Percentiles rank a stretch among this genome's conserved stretches.
These are phyloP conservation scores for Spergularia bocconei DNA, from an alignment of 148 eudicot species.

Conservation along the genomic window DNA sequence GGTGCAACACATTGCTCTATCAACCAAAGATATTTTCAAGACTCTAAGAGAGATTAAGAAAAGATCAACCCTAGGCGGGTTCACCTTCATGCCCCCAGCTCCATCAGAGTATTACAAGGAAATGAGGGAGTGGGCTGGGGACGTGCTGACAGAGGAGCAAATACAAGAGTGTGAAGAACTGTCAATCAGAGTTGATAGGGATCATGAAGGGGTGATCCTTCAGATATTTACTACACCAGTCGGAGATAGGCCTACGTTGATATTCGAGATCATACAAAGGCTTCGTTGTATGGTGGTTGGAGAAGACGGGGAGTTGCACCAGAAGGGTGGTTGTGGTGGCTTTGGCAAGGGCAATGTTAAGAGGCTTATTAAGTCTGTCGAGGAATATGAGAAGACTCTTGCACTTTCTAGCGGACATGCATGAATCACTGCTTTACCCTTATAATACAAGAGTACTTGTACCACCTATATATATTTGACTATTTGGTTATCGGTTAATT, in stretches of 20 bases:
- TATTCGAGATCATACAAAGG: conserved; percentile 86
- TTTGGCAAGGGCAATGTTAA: conserved; percentile 88
- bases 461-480: too few relatives aligned
- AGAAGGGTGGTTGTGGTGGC: conserved; percentile 93
- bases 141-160: conserved; percentile 66
- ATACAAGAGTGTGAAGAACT: conserved; percentile 71
- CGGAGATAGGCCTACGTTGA: conserved; percentile 87
- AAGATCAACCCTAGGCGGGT: conserved; percentile 70
- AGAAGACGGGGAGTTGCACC: conserved; percentile 55
- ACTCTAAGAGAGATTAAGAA: conserved; percentile 81
- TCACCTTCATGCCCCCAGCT: conserved; percentile 86
- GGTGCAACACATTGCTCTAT: conserved; percentile 80
- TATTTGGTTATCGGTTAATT: too few relatives aligned
- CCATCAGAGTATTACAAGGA: conserved; percentile 67
- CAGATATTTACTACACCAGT: conserved; percentile 87
- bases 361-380: conserved; percentile 80
- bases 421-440: too few relatives aligned
- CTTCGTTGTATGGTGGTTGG: conserved; percentile 78
- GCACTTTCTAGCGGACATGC: not conserved
- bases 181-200: conserved; percentile 82
- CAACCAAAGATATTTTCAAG: conserved; percentile 61
- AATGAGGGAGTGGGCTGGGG: conserved; percentile 53
- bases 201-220: conserved; percentile 82
- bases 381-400: conserved; percentile 82
- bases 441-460: too few relatives aligned